Conservation (phyloP, 1,139 yeast genomes). For the Magnusiomyces fungicola region DNA sequence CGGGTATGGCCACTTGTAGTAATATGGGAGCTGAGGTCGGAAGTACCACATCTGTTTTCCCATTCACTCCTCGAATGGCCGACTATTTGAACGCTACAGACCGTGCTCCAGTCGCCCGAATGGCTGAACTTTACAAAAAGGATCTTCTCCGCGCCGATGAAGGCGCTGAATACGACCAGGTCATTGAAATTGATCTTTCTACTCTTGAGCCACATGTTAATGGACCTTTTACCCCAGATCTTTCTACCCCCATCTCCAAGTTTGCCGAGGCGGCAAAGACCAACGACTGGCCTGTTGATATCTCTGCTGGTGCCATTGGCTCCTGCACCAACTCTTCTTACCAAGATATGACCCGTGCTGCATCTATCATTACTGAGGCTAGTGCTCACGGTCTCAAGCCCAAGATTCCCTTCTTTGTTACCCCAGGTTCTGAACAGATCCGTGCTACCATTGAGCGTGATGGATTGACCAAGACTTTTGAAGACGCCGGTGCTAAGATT, state of each 20-base stretch:
- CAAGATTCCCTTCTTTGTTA: conserved; percentile 83
- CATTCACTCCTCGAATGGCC: conserved; percentile 82
- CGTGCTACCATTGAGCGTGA: conserved; percentile 96
- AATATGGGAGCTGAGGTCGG: conserved; percentile 99
- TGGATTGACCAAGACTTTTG: conserved; percentile 73
- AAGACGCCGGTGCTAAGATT: conserved; percentile 80
- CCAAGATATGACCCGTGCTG: conserved; percentile 96
- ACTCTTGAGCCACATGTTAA: conserved; percentile 82
- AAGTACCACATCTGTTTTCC: conserved; percentile 96
- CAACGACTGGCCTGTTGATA: conserved; percentile 68
- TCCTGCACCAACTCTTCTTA: conserved; percentile 97
- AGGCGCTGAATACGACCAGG: conserved; percentile 77
- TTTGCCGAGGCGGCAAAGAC: conserved; percentile 55
- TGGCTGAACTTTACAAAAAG: conserved; percentile 41
- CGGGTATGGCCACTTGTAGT: conserved; percentile 99
- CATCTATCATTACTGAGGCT: conserved; percentile 79
- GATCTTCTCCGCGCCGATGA: conserved; percentile 70
- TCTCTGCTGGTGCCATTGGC: conserved; percentile 82
- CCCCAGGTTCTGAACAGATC: conserved; percentile 97
- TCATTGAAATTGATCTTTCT: conserved; percentile 68
- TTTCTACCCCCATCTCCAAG: conserved; percentile 74
- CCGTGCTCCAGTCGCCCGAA: conserved; percentile 72
- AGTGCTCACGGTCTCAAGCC: conserved; percentile 81
- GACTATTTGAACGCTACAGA: conserved; percentile 75
- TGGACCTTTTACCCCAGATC: conserved; percentile 94